Evolutionary conservation across 2,329 filamentous ascomycete species (phyloP).

Genomic region (Hymenoscyphus scutula): DNA sequence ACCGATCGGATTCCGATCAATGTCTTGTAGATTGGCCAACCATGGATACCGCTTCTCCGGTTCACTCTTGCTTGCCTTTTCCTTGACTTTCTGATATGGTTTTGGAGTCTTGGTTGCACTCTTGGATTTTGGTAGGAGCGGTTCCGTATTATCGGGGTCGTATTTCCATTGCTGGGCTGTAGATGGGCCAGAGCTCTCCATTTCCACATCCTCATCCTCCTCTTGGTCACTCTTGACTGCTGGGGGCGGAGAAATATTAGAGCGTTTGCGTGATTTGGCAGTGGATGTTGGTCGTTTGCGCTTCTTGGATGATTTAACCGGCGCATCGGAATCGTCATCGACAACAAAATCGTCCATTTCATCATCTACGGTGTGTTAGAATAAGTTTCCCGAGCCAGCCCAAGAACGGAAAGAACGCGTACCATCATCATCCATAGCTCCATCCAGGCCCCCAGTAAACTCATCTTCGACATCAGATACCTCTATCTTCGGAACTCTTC

Average conservation of each 20-base stretch:
- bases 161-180: slow-evolving; percentile 82
- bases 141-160: slow-evolving; percentile 57
- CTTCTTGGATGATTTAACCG: slow-evolving; percentile 60
- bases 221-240: slow-evolving; percentile 41
- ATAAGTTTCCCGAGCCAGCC: background rate
- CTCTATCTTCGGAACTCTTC: slow-evolving; percentile 51
- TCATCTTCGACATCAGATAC: slow-evolving; percentile 64
- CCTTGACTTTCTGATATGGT: slow-evolving; percentile 41
- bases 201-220: slow-evolving; percentile 52
- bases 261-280: slow-evolving; percentile 58
- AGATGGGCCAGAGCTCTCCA: slow-evolving; percentile 59
- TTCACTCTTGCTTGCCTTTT: slow-evolving; percentile 76
- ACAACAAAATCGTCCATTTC: slow-evolving; percentile 88
- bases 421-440: slow-evolving; percentile 56
- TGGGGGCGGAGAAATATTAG: slow-evolving; percentile 52
- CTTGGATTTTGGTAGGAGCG: slow-evolving; percentile 46
- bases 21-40: slow-evolving; percentile 83
- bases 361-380: slow-evolving; percentile 38
- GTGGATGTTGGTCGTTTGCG: slow-evolving; percentile 57
- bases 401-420: slow-evolving; percentile 36
- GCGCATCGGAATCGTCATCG: slow-evolving; percentile 74
- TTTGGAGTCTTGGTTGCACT: slow-evolving; percentile 38
- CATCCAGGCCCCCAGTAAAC: slow-evolving; percentile 60
- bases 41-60: slow-evolving; percentile 86
- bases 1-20: slow-evolving; percentile 72